phyloP scores from a whole-genome alignment of 1,284 basidiomycete species.

The Leccinum griseonigrum region DNA sequence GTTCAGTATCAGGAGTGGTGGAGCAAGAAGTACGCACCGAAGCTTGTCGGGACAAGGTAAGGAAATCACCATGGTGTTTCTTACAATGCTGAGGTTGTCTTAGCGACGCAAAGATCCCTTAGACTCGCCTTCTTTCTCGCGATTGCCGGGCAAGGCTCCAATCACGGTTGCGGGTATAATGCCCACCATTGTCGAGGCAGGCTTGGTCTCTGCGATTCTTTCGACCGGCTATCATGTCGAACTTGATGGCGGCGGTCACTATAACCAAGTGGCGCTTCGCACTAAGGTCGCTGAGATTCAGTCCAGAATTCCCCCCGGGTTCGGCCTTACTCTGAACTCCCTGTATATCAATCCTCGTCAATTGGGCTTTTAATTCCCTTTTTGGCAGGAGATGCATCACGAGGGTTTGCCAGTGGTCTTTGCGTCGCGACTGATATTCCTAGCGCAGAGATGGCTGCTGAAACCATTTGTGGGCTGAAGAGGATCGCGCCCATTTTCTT shows the following conservation, averaged over 20 bases:
- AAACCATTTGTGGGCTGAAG: constrained; percentile 91
- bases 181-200: constrained; percentile 88
- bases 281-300: constrained; percentile 90
- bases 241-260: constrained; percentile 96
- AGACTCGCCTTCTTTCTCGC: constrained; percentile 90
- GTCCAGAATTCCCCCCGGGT: constrained; percentile 76
- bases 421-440: constrained; percentile 97
- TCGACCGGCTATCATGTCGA: constrained; percentile 96
- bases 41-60: constrained; percentile 86
- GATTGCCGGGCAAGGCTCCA: constrained; percentile 91
- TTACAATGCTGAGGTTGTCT: constrained; percentile 12
- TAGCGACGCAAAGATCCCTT: constrained; percentile 87
- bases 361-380: constrained; percentile 93
- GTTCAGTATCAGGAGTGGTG: constrained; percentile 86
- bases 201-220: constrained; percentile 89
- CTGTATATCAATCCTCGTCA: constrained; percentile 99
- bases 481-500: constrained; percentile 95
- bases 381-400: constrained; percentile 96
- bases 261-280: constrained; percentile 86
- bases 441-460: constrained; percentile 88
- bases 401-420: constrained; percentile 97
- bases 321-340: constrained; percentile 92
- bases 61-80: constrained; percentile 16
- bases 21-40: constrained; percentile 85
- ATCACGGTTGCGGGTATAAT: constrained; percentile 99